Percentiles rank a stretch among this genome's conserved stretches.
Conservation (phyloP, 2,329 filamentous ascomycete genomes). For the Helotiales sp. region DNA sequence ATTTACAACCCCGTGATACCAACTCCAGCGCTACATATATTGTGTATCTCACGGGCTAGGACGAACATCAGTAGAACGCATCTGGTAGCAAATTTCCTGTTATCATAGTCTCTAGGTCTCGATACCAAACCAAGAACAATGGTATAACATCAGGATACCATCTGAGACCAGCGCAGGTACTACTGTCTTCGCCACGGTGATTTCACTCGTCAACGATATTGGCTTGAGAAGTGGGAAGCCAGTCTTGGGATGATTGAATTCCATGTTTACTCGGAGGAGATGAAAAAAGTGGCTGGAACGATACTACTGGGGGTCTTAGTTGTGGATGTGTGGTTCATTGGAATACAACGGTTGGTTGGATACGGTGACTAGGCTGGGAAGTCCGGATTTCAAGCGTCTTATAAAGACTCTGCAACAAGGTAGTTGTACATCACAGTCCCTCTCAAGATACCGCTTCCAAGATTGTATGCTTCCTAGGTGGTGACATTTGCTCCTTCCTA, state of each 20-base stretch:
- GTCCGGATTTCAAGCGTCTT: conserved; percentile 17
- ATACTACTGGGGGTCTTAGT: conserved; percentile 45
- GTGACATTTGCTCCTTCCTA: background rate
- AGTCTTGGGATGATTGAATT: conserved; percentile 38
- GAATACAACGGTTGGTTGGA: conserved; percentile 50
- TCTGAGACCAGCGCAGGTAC: conserved; percentile 46
- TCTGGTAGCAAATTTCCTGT: conserved; percentile 57
- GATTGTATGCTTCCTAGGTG: too few relatives aligned
- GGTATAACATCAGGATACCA: conserved; percentile 13
- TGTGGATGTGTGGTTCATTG: conserved; percentile 41
- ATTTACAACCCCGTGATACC: conserved; percentile 25
- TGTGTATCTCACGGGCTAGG: conserved; percentile 8
- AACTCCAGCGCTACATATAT: conserved; percentile 19
- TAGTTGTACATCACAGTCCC: conserved; percentile 1
- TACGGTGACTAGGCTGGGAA: conserved; percentile 51
- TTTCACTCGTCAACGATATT: conserved; percentile 42
- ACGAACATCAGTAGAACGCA: conserved; percentile 42
- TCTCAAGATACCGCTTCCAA: too few relatives aligned
- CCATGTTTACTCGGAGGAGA: conserved; percentile 56
- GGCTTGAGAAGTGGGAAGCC: conserved; percentile 20
- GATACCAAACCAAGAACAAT: conserved; percentile 20
- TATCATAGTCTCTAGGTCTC: conserved; percentile 38
- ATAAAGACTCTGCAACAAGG: background rate
- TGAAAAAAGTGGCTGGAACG: conserved; percentile 42
- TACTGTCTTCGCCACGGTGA: conserved; percentile 61